phyloP scores from a whole-genome alignment of 1,139 yeast species.

The Kodamaea alishanica region DNA sequence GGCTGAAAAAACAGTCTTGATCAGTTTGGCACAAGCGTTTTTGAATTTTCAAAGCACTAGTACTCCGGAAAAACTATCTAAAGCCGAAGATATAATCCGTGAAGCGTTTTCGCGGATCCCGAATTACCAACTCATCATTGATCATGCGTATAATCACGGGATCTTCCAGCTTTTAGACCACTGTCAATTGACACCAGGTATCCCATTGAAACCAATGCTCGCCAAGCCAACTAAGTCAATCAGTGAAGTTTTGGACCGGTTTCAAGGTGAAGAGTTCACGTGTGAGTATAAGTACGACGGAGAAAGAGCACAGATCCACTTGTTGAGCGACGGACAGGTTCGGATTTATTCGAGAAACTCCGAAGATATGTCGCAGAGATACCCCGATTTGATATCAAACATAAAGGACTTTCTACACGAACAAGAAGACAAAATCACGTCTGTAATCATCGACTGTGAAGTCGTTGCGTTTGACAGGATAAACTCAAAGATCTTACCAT shows the following conservation, averaged over 20 bases:
- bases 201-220: constrained; percentile 95
- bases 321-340: constrained; percentile 62
- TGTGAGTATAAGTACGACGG: constrained; percentile 98
- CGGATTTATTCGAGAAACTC: constrained; percentile 88
- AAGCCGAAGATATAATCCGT: constrained; percentile 75
- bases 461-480: constrained; percentile 98
- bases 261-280: constrained; percentile 80
- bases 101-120: constrained; percentile 93
- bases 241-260: constrained; percentile 82
- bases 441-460: constrained; percentile 86
- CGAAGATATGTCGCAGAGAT: constrained; percentile 94
- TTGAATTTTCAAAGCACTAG: constrained; percentile 49
- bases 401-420: constrained; percentile 55
- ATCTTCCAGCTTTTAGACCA: constrained; percentile 60
- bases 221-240: constrained; percentile 97
- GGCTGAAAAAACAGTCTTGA: constrained; percentile 87
- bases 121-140: constrained; percentile 75
- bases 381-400: constrained; percentile 81
- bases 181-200: constrained; percentile 81
- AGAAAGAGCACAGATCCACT: constrained; percentile 93
- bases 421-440: constrained; percentile 21
- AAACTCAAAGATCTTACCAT: constrained; percentile 75
- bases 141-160: constrained; percentile 64
- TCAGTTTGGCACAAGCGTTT: constrained; percentile 81
- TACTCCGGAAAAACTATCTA: constrained; percentile 39